A percentile compares a stretch with the other conserved stretches of the same genome.
Evolutionary conservation across 176 grass and related monocot species (phyloP).

Genomic region (Zizania latifolia): DNA sequence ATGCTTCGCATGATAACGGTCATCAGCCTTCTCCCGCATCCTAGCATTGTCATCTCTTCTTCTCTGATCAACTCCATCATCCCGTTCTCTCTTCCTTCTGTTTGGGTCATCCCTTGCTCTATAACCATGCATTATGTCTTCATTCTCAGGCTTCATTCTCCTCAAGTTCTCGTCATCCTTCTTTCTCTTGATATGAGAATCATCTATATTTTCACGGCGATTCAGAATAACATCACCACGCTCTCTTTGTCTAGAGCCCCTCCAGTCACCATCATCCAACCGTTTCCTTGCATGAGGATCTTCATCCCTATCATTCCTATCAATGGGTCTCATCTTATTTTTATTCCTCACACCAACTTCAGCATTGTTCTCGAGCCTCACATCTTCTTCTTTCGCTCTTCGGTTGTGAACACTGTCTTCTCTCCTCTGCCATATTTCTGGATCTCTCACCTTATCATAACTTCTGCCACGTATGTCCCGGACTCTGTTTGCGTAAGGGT

Average conservation of each 20-base stretch:
- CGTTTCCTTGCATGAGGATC: conserved; percentile 64
- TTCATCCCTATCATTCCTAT: conserved; percentile 66
- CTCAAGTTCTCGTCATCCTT: conserved; percentile 69
- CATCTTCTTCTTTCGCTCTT: conserved; percentile 73
- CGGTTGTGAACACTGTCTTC: conserved; percentile 62
- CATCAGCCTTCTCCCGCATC: conserved; percentile 60
- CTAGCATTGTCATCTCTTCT: conserved; percentile 55
- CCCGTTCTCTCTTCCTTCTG: conserved; percentile 71
- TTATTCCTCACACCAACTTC: conserved; percentile 56
- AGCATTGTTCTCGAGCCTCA: conserved; percentile 53
- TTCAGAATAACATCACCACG: conserved; percentile 45
- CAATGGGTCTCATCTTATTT: conserved; percentile 51
- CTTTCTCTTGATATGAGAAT: conserved; percentile 71
- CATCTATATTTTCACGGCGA: conserved; percentile 54
- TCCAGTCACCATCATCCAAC: conserved; percentile 71
- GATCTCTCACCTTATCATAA: conserved; percentile 68
- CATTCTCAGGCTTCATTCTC: conserved; percentile 71
- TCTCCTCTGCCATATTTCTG: conserved; percentile 59
- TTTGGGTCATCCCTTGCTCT: conserved; percentile 66
- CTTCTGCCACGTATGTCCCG: conserved; percentile 56
- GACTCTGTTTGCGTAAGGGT: conserved; percentile 46
- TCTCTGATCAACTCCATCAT: conserved; percentile 67
- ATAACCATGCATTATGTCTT: conserved; percentile 45
- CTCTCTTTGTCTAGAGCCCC: conserved; percentile 64
- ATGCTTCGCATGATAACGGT: conserved; percentile 44